Evolutionary conservation across 208 protist species (phyloP).

Genomic region (Wallacemonas sp.): DNA sequence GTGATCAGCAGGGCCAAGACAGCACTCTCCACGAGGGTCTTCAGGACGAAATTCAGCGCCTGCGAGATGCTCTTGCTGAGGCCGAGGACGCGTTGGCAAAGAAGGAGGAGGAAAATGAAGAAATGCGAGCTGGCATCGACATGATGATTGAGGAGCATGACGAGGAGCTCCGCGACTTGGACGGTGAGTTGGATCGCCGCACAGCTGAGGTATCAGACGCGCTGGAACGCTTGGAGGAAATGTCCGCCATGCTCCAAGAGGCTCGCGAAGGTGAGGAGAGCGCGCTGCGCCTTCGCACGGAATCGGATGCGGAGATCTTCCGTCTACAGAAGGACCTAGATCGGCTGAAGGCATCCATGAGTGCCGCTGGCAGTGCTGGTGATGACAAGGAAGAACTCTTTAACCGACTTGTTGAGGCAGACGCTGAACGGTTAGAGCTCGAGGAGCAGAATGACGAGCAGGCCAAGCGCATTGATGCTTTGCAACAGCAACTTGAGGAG

Average conservation of each 20-base stretch:
- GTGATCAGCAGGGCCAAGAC: conserved; percentile 41
- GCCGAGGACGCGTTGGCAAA: conserved; percentile 32
- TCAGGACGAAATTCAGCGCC: conserved; percentile 35
- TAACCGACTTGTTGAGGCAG: conserved; percentile 26
- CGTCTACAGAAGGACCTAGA: conserved; percentile 71
- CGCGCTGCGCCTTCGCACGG: conserved; percentile 41
- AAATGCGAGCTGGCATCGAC: conserved; percentile 48
- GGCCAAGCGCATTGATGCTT: neutral
- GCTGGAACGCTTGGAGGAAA: conserved; percentile 71
- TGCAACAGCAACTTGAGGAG: conserved; percentile 8
- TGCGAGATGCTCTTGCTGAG: conserved; percentile 39
- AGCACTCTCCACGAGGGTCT: conserved; percentile 31
- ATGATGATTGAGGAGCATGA: conserved; percentile 61
- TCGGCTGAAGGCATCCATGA: conserved; percentile 27
- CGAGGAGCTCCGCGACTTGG: conserved; percentile 54
- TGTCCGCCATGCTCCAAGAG: conserved; percentile 75
- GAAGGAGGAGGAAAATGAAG: conserved; percentile 53
- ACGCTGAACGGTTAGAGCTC: conserved; percentile 27
- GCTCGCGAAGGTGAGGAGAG: conserved; percentile 68
- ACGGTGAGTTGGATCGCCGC: conserved; percentile 53
- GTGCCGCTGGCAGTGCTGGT: conserved; percentile 12
- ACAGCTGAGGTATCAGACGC: conserved; percentile 67
- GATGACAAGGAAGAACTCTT: conserved; percentile 28
- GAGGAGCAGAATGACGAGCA: conserved; percentile 21
- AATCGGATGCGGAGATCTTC: conserved; percentile 77